Evolutionary conservation across 176 grass and related monocot genomes (phyloP).

Genomic region (Thinopyrum elongatum): DNA sequence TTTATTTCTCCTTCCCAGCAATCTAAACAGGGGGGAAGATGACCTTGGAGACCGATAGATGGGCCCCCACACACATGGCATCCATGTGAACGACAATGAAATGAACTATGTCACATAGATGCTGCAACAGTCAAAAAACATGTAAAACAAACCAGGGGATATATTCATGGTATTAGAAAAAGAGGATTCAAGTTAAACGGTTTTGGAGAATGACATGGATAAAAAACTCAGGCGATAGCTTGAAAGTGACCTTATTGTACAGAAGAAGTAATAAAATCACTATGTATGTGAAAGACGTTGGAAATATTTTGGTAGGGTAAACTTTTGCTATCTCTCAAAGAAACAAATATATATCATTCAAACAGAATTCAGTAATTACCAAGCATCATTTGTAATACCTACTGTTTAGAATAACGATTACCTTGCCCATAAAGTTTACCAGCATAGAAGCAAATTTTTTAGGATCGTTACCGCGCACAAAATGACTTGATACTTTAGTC

Average conservation of each 20-base stretch:
- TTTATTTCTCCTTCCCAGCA: background rate
- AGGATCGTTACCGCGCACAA: slow-evolving; percentile 90
- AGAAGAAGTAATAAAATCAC: background rate
- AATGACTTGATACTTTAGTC: slow-evolving; percentile 89
- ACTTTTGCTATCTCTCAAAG: background rate
- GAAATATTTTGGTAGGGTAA: slow-evolving; percentile 2
- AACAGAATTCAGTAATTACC: background rate
- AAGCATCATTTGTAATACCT: background rate
- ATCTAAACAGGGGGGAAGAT: background rate
- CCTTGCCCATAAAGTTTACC: slow-evolving; percentile 97
- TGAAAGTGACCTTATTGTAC: background rate
- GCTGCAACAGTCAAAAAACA: background rate
- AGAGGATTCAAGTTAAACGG: background rate
- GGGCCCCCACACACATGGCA: background rate
- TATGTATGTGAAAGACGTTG: background rate
- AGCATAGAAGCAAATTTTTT: slow-evolving; percentile 89
- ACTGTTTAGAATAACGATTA: slow-evolving; percentile 32
- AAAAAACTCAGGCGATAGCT: background rate
- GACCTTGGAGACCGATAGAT: background rate
- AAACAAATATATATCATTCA: background rate
- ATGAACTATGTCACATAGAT: background rate
- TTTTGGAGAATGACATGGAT: background rate
- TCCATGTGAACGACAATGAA: background rate
- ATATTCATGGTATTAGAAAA: background rate
- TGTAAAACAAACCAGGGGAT: background rate